Base-by-base conservation (phyloP, 2,329 filamentous ascomycete genomes). In the Diplodia sapinea region DNA sequence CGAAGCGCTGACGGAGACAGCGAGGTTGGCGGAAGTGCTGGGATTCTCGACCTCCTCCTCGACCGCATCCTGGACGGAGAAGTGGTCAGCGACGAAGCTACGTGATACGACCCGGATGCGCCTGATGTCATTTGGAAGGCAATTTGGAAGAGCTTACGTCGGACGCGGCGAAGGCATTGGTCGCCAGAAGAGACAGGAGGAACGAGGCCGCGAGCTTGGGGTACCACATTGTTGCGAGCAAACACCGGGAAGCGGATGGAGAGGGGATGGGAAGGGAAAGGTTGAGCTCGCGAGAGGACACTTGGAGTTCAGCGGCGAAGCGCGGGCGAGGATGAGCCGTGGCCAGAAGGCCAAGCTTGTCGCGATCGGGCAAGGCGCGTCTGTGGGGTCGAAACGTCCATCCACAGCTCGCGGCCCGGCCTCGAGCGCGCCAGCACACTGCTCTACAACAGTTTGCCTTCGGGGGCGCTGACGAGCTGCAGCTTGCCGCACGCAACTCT, bases 141-240 rank as follows among this genome's bases (percentile, higher is more conserved):
- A 72, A 73, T 70, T 70, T 68, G 69, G 33, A 29, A 63, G 47
- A 51, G 84, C 88, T 77, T 83, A 90, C 87, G 74, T 84, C 83
- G 69, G 81, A 83, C 75, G 88, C 85, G 69, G 88, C 88, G 73
- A 87, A 84, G 74, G 86, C 88, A 78, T 87, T 85, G 71, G 91
- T 82, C 72, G 89, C 85, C 78, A 88, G 87, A 74, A 92, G 82
- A 70, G 91, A 90, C 79, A 93, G 83, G 70, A 94, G 81, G 73
- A 89, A 89, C 74, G 94, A 82, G 69, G 90, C 84, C 73, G 91
- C 87, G 75, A 91, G 85, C 82, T 88, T 89, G 80, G 92, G 85
- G 77, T 86, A 87, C 82, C 89, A 87, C 92, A 95, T 95, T 77
- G 78, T 76, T 63, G 59, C 59, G 59, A 63, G 47, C 20, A 38